Base-by-base conservation (phyloP, 805 yeast genomes). In the Hanseniaspora pseudoguilliermondii region DNA sequence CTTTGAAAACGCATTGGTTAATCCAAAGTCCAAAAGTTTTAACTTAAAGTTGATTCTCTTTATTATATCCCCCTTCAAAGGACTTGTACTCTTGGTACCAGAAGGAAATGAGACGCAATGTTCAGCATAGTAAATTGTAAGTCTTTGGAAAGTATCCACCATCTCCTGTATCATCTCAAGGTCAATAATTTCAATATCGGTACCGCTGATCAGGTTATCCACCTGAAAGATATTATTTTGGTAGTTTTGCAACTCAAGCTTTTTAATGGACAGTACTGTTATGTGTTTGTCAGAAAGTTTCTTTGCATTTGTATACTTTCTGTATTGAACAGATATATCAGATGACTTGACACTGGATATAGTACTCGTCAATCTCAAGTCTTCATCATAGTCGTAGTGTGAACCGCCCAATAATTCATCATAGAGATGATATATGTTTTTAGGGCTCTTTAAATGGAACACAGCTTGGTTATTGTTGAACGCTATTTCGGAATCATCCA, bases 171-270 rank as follows among this genome's bases (percentile, higher is more conserved):
- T 20, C 21, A 53, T 46, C 10, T 20, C 42, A 38, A 46, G 16
- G 23, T 39, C 47, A 18, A 23, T 15, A 23, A 53, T 7, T 39
- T 53, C 34, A 8, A 53, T 18, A 7, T 46, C 47, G 5, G 40
- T 44, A 18, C 56, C 56, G 20, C 39, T n/a, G 5, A 53, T 20
- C 13, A 53, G 40, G 40, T 39, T 35, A 53, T 53, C 56, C 3
- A 53, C 9, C 10, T 53, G 56, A 23, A 46, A 53, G 9, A 53
- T 53, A 20, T 53, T 46, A 29, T 46, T 44, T 53, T 53, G 56
- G 16, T 53, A 53, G 34, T 53, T 44, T 53, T 53, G 56, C 6
- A 53, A 27, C 47, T 53, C 56, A 11, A 44, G 15, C 27, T 53
- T 53, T 29, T 53, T 53, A 3, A 46, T 29, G 13, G 25, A 18